These are phyloP conservation scores for Phragmites australis DNA, from an alignment of 176 grass and related monocot genomes.

Conservation along the genomic window DNA sequence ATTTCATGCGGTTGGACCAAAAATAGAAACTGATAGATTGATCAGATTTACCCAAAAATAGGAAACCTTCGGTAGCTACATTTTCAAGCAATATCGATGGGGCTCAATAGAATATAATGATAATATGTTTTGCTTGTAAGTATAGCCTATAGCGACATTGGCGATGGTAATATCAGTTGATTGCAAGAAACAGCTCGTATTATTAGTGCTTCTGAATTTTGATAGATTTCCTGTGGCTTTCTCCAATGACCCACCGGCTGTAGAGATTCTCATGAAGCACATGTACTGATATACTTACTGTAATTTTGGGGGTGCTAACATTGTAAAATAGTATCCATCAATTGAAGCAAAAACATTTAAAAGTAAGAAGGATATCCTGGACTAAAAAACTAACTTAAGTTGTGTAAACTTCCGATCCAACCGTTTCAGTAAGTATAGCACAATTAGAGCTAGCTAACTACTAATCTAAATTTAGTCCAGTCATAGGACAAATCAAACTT, in stretches of 20 bases:
- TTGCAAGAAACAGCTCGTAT: background rate
- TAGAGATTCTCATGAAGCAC: background rate
- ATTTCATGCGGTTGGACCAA: background rate
- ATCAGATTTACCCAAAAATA: background rate
- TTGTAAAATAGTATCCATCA: background rate
- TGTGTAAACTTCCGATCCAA: background rate
- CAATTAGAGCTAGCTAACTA: background rate
- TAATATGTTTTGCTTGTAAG: conserved; percentile 33
- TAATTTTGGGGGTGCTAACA: background rate
- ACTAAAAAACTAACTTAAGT: background rate
- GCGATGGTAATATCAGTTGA: background rate
- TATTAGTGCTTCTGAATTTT: background rate
- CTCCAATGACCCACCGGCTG: too few species aligned
- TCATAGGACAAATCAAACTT: background rate
- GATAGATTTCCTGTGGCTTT: background rate
- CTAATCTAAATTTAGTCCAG: background rate
- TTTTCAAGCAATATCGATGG: background rate
- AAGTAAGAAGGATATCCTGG: background rate
- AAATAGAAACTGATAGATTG: conserved; percentile 13
- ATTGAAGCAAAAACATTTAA: background rate
- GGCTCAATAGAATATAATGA: conserved; percentile 3
- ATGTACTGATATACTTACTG: background rate
- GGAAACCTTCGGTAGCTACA: background rate
- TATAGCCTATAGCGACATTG: background rate
- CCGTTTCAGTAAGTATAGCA: background rate